Base-by-base conservation (phyloP, 495 filamentous ascomycete genomes). In the Letharia columbiana region DNA sequence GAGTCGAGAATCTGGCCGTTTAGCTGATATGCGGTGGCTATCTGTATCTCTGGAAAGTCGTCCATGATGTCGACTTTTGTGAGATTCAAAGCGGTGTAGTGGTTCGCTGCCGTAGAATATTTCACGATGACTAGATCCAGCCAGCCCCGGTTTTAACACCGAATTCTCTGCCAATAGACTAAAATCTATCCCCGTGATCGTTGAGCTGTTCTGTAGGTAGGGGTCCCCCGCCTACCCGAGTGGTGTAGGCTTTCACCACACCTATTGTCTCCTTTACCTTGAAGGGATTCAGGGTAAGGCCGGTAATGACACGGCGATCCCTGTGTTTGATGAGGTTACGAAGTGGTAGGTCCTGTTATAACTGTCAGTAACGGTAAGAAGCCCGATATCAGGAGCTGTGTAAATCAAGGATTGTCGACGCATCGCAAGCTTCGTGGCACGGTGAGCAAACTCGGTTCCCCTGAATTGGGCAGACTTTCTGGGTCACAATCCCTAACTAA, bases 61-160 rank as follows among this genome's bases (percentile, higher is more conserved):
- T 96, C 92, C 15, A 97, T 83, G 28, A 96, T 81, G 74, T 95
- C 91, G 64, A 95, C 87, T 74, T 92, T 96, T 67, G 91, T 96
- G 47, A 96, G 77, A 81, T 96, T 96, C 58, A 95, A 76, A 3
- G 80, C 77, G 13, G 86, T 89, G 77, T 91, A 90, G 78, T 90
- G 62, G 79, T 90, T 90, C 69, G 91, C 79, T 2, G 79, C 76
- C 42, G 81, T 77, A 50, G 84, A 90, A 80, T 92, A 91, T 70
- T 90, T 88, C 65, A 39, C 37, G 37, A 39, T 39, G 37, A 39
- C 37, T 39, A 39, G 37, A 39, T 39, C 37, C 37, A 39, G 37
- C 37, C 37, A 39, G 37, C 37, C 37, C 8, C 1, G 33, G 92
- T 96, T 54, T 88, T 96, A 44, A 89, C 89, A 66, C 91, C 91